A percentile compares a stretch with the other conserved stretches of the same genome.
Evolutionary conservation across 768 basidiomycete species (phyloP).

Genomic region (Exidia glandulosa): DNA sequence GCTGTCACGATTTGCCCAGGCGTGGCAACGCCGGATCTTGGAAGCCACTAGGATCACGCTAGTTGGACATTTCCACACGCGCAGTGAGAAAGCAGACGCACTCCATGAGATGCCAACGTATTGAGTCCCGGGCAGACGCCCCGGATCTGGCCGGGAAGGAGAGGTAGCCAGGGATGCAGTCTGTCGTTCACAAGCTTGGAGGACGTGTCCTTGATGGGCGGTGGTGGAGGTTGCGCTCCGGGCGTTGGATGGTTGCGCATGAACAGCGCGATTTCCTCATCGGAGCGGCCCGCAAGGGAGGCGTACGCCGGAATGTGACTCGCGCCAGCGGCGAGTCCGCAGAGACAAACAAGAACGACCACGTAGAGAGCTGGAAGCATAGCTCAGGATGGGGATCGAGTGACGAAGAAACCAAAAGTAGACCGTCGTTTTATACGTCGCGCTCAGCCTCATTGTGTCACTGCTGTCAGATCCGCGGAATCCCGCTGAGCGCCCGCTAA

Average conservation of each 20-base stretch:
- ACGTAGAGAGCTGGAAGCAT: background rate
- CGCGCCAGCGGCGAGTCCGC: background rate
- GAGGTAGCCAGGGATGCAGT: constrained; percentile 1
- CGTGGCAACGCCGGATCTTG: constrained; percentile 3
- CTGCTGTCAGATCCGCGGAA: no score
- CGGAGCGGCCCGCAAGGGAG: background rate
- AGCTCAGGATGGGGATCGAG: no score
- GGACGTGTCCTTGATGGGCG: background rate
- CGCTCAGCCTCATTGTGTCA: no score
- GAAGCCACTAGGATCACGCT: background rate
- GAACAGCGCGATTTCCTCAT: background rate
- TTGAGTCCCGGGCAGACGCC: constrained; percentile 5
- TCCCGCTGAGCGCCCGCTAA: no score
- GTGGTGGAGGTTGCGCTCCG: background rate
- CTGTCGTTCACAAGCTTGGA: constrained; percentile 1
- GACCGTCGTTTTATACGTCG: no score
- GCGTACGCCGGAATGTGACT: background rate
- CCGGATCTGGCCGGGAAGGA: background rate
- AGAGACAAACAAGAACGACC: background rate
- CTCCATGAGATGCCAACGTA: constrained; percentile 4
- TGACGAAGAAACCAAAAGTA: no score
- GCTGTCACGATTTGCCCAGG: constrained; percentile 4
- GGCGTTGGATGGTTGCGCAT: background rate
- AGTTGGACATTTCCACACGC: no score
- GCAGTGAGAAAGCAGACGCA: background rate